These are phyloP conservation scores for Calonectria hawksworthii DNA, from an alignment of 2,329 filamentous ascomycete species.

Conservation along the genomic window DNA sequence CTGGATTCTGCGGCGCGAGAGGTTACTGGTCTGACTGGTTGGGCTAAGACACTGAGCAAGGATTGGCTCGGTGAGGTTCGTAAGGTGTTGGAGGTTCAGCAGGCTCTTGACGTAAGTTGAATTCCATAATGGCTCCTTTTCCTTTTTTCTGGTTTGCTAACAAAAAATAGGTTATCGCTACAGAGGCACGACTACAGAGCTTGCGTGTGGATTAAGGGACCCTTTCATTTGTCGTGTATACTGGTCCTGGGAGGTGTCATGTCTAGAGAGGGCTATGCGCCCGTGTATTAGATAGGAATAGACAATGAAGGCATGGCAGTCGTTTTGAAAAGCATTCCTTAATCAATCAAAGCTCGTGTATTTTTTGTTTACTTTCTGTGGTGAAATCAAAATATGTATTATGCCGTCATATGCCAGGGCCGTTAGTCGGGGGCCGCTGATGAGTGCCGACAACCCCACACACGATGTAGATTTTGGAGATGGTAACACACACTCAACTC, in stretches of 20 bases:
- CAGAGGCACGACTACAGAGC: slow-evolving; percentile 90
- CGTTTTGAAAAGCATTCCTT: slow-evolving; percentile 27
- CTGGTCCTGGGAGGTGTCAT: slow-evolving; percentile 45
- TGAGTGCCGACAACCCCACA: neutral
- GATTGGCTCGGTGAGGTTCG: slow-evolving; percentile 95
- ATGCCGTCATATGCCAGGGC: neutral
- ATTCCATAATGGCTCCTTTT: slow-evolving; percentile 4
- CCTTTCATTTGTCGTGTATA: slow-evolving; percentile 55
- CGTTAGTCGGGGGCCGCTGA: neutral
- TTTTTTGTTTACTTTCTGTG: neutral
- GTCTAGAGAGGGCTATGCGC: slow-evolving; percentile 46
- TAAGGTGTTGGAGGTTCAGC: slow-evolving; percentile 93
- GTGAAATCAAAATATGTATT: neutral
- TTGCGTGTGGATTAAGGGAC: slow-evolving; percentile 79
- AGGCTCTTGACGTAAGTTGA: slow-evolving; percentile 89
- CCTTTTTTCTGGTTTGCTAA: slow-evolving; percentile 32
- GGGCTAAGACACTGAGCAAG: slow-evolving; percentile 94
- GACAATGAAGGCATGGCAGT: slow-evolving; percentile 46
- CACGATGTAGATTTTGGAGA: neutral
- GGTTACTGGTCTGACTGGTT: slow-evolving; percentile 93
- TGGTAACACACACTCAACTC: neutral
- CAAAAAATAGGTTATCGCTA: slow-evolving; percentile 80
- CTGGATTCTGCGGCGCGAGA: slow-evolving; percentile 92
- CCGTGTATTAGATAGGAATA: slow-evolving; percentile 56
- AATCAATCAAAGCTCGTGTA: neutral